A percentile compares a stretch with the other conserved stretches of the same genome.
These are phyloP conservation scores for Sugiyamaella pinicola DNA, from an alignment of 1,139 yeast species.

Conservation along the genomic window DNA sequence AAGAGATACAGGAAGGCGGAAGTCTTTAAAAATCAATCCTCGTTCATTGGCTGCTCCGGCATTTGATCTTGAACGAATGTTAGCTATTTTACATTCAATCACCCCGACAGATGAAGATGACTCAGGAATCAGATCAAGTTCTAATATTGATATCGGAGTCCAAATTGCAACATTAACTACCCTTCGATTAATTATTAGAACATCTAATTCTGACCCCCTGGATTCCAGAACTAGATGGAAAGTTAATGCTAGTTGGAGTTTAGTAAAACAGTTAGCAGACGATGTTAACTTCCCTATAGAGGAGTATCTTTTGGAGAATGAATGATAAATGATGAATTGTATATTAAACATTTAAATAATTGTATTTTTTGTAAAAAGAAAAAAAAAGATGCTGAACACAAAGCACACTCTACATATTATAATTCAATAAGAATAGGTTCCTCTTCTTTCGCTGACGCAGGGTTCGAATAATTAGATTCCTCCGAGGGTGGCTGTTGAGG, in stretches of 20 bases:
- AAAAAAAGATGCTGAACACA: neutral
- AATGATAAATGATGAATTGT: neutral
- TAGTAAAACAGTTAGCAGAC: constrained; percentile 53
- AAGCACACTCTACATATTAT: constrained; percentile 21
- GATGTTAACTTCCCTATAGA: constrained; percentile 59
- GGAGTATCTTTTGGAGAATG: constrained; percentile 49
- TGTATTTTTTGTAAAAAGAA: constrained; percentile 8
- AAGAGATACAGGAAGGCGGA: constrained; percentile 48
- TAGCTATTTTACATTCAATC: constrained; percentile 66
- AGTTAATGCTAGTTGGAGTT: constrained; percentile 58
- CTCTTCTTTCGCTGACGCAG: constrained; percentile 27
- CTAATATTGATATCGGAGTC: constrained; percentile 54
- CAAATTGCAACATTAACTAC: constrained; percentile 64
- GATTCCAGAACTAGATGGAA: constrained; percentile 68
- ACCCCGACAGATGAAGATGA: constrained; percentile 37
- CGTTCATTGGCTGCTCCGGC: constrained; percentile 60
- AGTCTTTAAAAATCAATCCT: constrained; percentile 52
- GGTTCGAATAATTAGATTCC: neutral
- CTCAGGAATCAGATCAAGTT: constrained; percentile 35
- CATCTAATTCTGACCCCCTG: constrained; percentile 56
- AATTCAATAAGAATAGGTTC: constrained; percentile 39
- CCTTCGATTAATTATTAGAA: constrained; percentile 55
- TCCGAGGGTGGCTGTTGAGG: neutral
- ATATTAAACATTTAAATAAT: neutral
- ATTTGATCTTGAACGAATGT: constrained; percentile 67